Evolutionary conservation across 2,329 filamentous ascomycete species (phyloP).

Genomic region (Colletotrichum nymphaeae): DNA sequence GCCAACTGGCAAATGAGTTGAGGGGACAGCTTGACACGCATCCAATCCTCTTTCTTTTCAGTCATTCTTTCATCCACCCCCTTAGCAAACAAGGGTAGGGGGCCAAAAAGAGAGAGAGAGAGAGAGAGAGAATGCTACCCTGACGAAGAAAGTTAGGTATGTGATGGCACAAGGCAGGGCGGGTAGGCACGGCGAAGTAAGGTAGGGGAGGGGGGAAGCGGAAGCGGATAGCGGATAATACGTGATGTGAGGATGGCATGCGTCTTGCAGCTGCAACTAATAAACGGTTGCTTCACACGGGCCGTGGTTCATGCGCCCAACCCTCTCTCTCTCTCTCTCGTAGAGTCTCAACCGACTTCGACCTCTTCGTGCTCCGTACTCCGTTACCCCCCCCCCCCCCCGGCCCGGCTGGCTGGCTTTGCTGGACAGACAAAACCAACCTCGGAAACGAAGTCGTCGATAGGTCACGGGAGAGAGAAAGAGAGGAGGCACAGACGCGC

Average conservation of each 20-base stretch:
- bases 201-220: too few relatives aligned
- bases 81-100: background rate
- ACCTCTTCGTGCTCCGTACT: too few relatives aligned
- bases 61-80: too few relatives aligned
- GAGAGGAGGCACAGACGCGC: background rate
- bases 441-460: constrained; percentile 23
- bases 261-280: constrained; percentile 35
- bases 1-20: constrained; percentile 20
- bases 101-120: background rate
- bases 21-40: background rate
- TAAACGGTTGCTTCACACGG: constrained; percentile 25
- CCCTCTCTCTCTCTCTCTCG: background rate
- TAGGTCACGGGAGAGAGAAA: constrained; percentile 1
- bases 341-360: background rate
- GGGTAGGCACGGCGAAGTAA: background rate
- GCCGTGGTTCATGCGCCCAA: constrained; percentile 30
- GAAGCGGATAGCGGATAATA: background rate
- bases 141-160: background rate
- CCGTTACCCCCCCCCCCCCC: background rate
- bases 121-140: constrained; percentile 10
- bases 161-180: background rate
- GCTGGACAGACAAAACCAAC: background rate
- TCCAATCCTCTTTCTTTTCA: too few relatives aligned
- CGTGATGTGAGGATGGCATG: constrained; percentile 36
- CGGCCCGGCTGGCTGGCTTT: background rate